Base-by-base conservation (phyloP, 139 green algal species). In the Tetraselmis chui region DNA sequence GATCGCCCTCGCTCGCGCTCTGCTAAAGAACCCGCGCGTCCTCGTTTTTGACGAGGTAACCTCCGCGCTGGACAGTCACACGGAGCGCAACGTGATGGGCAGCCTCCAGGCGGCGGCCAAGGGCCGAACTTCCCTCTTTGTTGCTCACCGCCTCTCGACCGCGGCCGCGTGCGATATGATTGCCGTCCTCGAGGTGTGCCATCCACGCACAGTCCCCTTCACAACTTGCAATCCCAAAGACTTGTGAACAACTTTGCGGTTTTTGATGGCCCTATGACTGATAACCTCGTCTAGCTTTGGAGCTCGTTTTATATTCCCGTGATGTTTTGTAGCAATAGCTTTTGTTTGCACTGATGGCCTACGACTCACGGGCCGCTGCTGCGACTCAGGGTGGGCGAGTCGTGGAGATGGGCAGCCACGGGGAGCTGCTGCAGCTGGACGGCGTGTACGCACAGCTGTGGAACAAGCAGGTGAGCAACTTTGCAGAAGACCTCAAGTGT, bases 81-180 rank as follows among this genome's bases (percentile, higher is more conserved):
- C 82, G 26, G 85, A 89, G 76, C 77, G 77, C 11, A n/a, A 83
- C 18, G 82, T 89, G 29, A 81, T 84, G 30, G 59, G 81, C 58
- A 32, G 76, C 76, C 76, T 79, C 11, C 45, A 67, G 18, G 45
- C 5, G 18, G 45, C 45, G 18, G 82, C 84, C 0, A 28, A 75
- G 58, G 93, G 94, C 0, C 90, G 96, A n/a, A 99, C 97, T 5
- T 93, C 89, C 67, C 84, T 99, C 23, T 93, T 99, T 79, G 92
- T 99, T 2, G 97, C 97, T 1, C 97, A 99, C 88, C 91, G 96
- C 1, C 91, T 99, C 24, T 95, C 89, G 76, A 99, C 97, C 23
- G 93, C 93, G 24, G 93, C 94, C 0, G 88, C 92, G 87, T 96
- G 93, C 59, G 92, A 98, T 83, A 87, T 95, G 76, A 97, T 99